Evolutionary conservation across 2,329 filamentous ascomycete genomes (phyloP).

Genomic region (Phaeosphaeriaceae sp.): DNA sequence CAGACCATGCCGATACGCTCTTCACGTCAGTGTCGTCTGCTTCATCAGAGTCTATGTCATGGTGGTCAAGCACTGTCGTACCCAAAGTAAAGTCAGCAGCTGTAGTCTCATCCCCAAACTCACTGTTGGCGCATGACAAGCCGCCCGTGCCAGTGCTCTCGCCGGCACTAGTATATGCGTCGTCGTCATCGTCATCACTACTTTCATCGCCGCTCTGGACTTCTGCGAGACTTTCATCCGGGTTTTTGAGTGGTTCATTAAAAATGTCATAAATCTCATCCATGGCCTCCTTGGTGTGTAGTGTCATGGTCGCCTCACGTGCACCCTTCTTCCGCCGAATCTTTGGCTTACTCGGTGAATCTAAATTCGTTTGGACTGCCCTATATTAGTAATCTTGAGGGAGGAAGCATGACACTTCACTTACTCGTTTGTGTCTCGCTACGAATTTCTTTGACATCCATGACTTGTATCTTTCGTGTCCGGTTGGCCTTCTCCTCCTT

Average conservation of each 20-base stretch:
- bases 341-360: slow-evolving; percentile 81
- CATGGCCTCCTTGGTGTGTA: slow-evolving; percentile 92
- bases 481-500: slow-evolving; percentile 58
- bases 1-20: slow-evolving; percentile 81
- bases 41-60: slow-evolving; percentile 49
- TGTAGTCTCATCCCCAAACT: slow-evolving; percentile 68
- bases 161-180: slow-evolving; percentile 78
- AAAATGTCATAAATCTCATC: slow-evolving; percentile 98
- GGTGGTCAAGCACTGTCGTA: slow-evolving; percentile 50
- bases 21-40: slow-evolving; percentile 47
- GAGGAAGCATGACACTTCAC: slow-evolving; percentile 39
- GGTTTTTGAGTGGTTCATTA: slow-evolving; percentile 76
- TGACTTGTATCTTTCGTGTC: slow-evolving; percentile 70
- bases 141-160: slow-evolving; percentile 84
- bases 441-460: slow-evolving; percentile 71
- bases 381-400: slow-evolving; percentile 20
- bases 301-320: slow-evolving; percentile 92
- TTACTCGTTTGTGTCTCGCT: slow-evolving; percentile 88
- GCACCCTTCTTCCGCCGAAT: slow-evolving; percentile 75
- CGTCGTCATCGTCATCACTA: slow-evolving; percentile 67
- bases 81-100: slow-evolving; percentile 57
- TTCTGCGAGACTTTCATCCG: slow-evolving; percentile 54
- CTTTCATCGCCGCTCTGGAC: slow-evolving; percentile 71
- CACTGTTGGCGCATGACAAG: slow-evolving; percentile 67
- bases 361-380: slow-evolving; percentile 87